Percentiles rank a stretch among this genome's conserved stretches.
Evolutionary conservation across 495 filamentous ascomycete species (phyloP).

Genomic region (Clohesyomyces aquaticus): DNA sequence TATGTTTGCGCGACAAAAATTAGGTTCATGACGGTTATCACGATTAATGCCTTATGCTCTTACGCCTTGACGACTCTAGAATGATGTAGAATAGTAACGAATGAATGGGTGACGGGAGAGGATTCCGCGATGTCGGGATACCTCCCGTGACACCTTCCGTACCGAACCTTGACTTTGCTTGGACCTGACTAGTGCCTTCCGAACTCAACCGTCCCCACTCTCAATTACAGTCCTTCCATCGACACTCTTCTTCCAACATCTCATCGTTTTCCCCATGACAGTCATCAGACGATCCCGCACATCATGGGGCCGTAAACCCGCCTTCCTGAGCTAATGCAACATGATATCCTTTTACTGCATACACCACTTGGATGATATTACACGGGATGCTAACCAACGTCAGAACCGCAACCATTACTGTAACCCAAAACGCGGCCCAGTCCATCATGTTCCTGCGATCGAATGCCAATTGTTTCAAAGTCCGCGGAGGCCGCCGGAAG

Average conservation of each 20-base stretch:
- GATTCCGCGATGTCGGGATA: no score
- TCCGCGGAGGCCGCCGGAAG: constrained; percentile 10
- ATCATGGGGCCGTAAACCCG: background rate
- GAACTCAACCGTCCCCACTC: no score
- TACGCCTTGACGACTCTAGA: background rate
- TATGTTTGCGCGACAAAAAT: background rate
- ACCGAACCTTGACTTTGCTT: no score
- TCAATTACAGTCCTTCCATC: no score
- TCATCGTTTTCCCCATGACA: background rate
- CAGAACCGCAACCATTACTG: constrained; percentile 23
- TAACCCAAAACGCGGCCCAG: constrained; percentile 18
- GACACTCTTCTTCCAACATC: background rate
- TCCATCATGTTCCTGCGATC: constrained; percentile 16
- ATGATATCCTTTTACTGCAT: constrained; percentile 18
- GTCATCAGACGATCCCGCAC: background rate
- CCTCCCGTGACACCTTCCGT: no score
- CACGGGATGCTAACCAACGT: constrained; percentile 25
- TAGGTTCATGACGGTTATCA: background rate
- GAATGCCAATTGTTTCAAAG: constrained; percentile 15
- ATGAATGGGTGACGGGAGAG: no score
- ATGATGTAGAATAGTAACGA: background rate
- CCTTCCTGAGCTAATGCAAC: constrained; percentile 3
- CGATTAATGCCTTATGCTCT: background rate
- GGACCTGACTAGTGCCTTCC: no score
- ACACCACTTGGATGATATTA: constrained; percentile 21